Evolutionary conservation across 805 yeast species (phyloP).

Genomic region (Hanseniaspora mollemarum): DNA sequence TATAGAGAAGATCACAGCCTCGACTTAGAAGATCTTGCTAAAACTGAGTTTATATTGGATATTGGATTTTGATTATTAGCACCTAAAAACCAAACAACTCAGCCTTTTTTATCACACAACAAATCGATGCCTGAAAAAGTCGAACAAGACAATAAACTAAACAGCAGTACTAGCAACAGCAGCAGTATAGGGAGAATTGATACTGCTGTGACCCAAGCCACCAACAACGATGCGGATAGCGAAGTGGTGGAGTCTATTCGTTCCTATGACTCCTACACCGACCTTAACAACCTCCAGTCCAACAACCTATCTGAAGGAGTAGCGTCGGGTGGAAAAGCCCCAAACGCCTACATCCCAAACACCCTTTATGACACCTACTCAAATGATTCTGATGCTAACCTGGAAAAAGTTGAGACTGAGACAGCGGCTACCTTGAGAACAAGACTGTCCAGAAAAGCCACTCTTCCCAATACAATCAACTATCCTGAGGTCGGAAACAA

Average conservation of each 20-base stretch:
- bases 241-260: conserved; percentile 14
- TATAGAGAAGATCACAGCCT: too few species aligned
- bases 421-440: conserved; percentile 58
- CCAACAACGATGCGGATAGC: not conserved
- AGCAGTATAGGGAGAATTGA: not conserved
- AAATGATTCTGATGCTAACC: conserved; percentile 1
- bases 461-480: conserved; percentile 46
- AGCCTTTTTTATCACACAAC: too few species aligned
- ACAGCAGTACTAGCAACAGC: not conserved
- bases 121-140: not conserved
- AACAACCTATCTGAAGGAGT: conserved; percentile 3
- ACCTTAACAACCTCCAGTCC: conserved; percentile 4
- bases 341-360: conserved; percentile 1
- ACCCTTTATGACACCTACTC: conserved; percentile 34
- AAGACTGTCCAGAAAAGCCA: conserved; percentile 47
- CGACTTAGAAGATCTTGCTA: too few species aligned
- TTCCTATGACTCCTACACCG: conserved; percentile 18
- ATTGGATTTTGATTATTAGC: too few species aligned
- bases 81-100: not conserved
- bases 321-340: not conserved
- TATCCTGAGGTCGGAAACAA: conserved; percentile 37
- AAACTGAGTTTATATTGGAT: too few species aligned
- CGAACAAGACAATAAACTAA: not conserved
- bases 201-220: not conserved
- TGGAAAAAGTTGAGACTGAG: conserved; percentile 39